A percentile compares a stretch with the other conserved stretches of the same genome.
Conservation (phyloP, 2,329 filamentous ascomycete genomes). For the Phialophora macrospora region DNA sequence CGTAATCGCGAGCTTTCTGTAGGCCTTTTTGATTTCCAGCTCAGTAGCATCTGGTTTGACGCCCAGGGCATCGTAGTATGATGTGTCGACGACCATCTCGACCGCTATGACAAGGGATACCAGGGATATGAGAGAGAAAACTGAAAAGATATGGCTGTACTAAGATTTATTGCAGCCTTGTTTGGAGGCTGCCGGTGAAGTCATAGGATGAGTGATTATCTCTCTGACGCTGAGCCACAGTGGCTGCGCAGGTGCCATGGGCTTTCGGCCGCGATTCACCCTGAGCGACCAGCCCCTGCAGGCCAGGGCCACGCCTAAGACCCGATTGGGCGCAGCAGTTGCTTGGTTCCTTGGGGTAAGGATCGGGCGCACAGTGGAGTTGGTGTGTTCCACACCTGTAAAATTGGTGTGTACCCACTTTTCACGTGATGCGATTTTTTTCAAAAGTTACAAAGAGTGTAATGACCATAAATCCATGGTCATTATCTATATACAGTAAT, state of each 20-base stretch:
- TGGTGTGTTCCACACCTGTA: no score
- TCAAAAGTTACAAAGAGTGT: no score
- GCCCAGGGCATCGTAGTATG: constrained; percentile 85
- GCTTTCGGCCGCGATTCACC: background rate
- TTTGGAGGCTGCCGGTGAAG: constrained; percentile 25
- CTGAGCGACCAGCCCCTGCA: background rate
- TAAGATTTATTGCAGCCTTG: constrained; percentile 28
- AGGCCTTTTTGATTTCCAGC: constrained; percentile 96
- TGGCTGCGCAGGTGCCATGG: constrained; percentile 1
- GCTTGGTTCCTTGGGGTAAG: constrained; percentile 6
- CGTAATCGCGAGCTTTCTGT: constrained; percentile 86
- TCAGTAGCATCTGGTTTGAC: constrained; percentile 84
- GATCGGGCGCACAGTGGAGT: no score
- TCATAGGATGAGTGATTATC: constrained; percentile 22
- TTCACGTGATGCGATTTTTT: no score
- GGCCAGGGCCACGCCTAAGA: background rate
- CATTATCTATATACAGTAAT: no score
- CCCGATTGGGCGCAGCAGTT: constrained; percentile 1
- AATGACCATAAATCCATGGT: no score
- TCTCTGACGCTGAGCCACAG: background rate
- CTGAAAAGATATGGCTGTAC: background rate
- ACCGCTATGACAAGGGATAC: background rate
- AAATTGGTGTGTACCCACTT: no score
- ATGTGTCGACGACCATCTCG: constrained; percentile 81
- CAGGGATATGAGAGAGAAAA: constrained; percentile 2